phyloP scores from a whole-genome alignment of 805 yeast genomes.

The Wickerhamomyces queroliae region DNA sequence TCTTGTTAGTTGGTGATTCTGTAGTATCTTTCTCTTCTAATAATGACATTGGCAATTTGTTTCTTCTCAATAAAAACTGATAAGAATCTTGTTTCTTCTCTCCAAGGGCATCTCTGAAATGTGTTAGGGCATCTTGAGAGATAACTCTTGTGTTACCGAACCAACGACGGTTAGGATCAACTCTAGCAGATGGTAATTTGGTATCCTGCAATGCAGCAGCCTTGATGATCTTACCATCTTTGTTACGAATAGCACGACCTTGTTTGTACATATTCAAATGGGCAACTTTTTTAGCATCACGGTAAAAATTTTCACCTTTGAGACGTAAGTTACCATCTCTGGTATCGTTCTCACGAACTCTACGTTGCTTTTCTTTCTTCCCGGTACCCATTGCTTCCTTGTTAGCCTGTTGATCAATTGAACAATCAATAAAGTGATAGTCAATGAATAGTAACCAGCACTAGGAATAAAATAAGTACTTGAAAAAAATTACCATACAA shows the following conservation, averaged over 20 bases:
- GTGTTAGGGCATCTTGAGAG: constrained; percentile 92
- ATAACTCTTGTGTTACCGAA: constrained; percentile 96
- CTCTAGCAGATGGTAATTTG: constrained; percentile 85
- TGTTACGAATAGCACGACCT: constrained; percentile 83
- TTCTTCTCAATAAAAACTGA: constrained; percentile 81
- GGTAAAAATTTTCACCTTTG: constrained; percentile 94
- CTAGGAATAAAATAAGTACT: no score
- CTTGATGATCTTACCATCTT: constrained; percentile 76
- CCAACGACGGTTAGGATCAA: constrained; percentile 96
- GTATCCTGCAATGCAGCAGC: constrained; percentile 88
- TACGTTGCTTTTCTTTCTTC: constrained; percentile 86
- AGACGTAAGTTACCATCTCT: constrained; percentile 89
- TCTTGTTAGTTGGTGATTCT: constrained; percentile 72
- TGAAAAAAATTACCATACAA: background rate
- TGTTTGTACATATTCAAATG: constrained; percentile 89
- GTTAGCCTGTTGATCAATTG: no score
- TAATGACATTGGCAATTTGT: constrained; percentile 92
- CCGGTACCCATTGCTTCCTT: constrained; percentile 71
- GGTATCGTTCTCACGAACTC: constrained; percentile 73
- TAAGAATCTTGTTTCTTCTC: constrained; percentile 77
- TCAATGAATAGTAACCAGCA: no score
- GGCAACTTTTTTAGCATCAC: constrained; percentile 89
- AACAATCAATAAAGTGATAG: no score
- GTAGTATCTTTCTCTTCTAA: constrained; percentile 79
- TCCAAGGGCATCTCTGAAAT: constrained; percentile 91